Percentiles rank a stretch among this genome's conserved stretches.
Evolutionary conservation across 805 yeast species (phyloP).

Genomic region (Suhomyces sp.): DNA sequence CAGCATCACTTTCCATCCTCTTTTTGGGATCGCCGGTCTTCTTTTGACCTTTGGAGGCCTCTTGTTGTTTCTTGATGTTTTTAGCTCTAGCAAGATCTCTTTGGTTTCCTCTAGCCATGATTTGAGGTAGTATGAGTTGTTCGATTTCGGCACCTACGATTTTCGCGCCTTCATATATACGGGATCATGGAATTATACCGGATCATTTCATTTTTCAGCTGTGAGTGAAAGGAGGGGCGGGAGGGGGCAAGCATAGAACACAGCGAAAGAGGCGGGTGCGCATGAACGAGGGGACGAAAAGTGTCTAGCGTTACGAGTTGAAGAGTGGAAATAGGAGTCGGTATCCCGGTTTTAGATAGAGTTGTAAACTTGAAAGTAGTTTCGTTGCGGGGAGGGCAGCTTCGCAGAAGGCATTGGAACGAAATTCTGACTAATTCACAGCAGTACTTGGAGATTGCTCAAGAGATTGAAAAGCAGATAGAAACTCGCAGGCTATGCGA

Average conservation of each 20-base stretch:
- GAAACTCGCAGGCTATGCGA: background rate
- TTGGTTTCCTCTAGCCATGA: conserved; percentile 97
- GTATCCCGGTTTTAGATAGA: background rate
- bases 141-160: background rate
- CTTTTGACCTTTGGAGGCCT: conserved; percentile 53
- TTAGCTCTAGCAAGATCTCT: conserved; percentile 91
- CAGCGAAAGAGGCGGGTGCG: background rate
- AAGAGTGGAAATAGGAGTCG: background rate
- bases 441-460: background rate
- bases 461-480: background rate
- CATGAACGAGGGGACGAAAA: background rate
- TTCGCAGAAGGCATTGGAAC: background rate
- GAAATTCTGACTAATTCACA: background rate
- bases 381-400: background rate
- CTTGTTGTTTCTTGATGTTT: conserved; percentile 76
- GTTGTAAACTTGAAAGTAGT: background rate
- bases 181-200: background rate
- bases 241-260: background rate
- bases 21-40: conserved; percentile 81
- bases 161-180: conserved; percentile 3
- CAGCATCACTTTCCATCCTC: conserved; percentile 87
- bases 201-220: background rate
- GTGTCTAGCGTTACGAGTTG: background rate
- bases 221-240: background rate
- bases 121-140: conserved; percentile 1